These are phyloP conservation scores for Acanthamoeba culbertsoni DNA, from an alignment of 208 protist species.

Conservation along the genomic window DNA sequence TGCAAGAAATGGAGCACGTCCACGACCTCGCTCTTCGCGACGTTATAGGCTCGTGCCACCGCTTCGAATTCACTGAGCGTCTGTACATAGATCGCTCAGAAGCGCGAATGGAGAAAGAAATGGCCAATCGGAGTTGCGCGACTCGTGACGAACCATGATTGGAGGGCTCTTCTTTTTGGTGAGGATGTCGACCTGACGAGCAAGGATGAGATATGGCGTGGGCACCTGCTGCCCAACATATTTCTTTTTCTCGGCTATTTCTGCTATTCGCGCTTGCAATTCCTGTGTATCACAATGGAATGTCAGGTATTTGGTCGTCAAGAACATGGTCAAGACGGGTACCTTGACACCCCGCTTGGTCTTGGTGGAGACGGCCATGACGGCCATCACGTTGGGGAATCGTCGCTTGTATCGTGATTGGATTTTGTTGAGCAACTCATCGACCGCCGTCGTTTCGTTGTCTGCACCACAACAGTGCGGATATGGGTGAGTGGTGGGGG, in stretches of 20 bases:
- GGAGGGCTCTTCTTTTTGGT: constrained; percentile 14
- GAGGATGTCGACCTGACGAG: constrained; percentile 26
- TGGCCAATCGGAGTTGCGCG: no score
- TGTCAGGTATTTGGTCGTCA: neutral
- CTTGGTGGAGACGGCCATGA: constrained; percentile 48
- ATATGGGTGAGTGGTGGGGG: neutral
- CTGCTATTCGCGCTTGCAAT: constrained; percentile 41
- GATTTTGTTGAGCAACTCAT: constrained; percentile 28
- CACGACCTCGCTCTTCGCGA: constrained; percentile 13
- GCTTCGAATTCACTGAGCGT: neutral
- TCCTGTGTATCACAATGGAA: neutral
- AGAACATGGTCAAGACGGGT: neutral
- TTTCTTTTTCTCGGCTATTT: constrained; percentile 27
- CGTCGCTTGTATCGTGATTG: constrained; percentile 40
- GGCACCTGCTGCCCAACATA: constrained; percentile 40
- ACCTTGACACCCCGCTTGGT: constrained; percentile 56
- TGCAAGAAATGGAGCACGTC: constrained; percentile 59
- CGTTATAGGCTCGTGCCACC: constrained; percentile 12
- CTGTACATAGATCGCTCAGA: no score
- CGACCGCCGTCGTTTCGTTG: neutral
- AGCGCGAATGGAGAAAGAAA: neutral
- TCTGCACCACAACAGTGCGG: neutral
- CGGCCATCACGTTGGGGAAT: constrained; percentile 48
- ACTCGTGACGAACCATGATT: constrained; percentile 40
- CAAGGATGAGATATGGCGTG: constrained; percentile 40